These are phyloP conservation scores for Amphicarpaea edgeworthii DNA, from an alignment of 306 rosid species.

Conservation along the genomic window DNA sequence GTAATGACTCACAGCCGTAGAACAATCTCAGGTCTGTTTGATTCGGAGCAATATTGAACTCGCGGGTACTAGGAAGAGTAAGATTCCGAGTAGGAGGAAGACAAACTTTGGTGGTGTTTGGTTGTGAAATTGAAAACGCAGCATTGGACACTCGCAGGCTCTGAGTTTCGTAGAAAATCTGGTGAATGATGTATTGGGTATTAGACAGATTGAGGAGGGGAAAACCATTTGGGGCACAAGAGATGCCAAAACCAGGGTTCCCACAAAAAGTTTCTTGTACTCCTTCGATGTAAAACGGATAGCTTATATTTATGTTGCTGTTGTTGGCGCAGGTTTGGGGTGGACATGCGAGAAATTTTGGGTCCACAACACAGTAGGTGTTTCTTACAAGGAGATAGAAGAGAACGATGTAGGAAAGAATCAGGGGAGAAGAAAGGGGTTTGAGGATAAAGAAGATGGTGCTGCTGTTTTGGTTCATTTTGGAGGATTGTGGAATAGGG, in stretches of 20 bases:
- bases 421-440: background rate
- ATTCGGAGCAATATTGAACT: background rate
- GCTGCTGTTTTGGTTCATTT: constrained; percentile 58
- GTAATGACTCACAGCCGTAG: constrained; percentile 39
- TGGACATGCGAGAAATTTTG: constrained; percentile 46
- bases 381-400: background rate
- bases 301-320: constrained; percentile 44
- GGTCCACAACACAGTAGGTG: constrained; percentile 28
- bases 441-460: background rate
- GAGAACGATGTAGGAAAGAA: constrained; percentile 30
- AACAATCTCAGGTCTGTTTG: constrained; percentile 41
- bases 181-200: constrained; percentile 26
- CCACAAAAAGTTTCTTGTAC: constrained; percentile 56
- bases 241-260: constrained; percentile 59
- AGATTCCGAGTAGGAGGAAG: constrained; percentile 23
- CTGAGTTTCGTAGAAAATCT: constrained; percentile 49
- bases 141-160: constrained; percentile 54
- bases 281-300: constrained; percentile 57
- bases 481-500: background rate
- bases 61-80: background rate
- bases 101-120: constrained; percentile 27
- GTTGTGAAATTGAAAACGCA: constrained; percentile 29
- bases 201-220: constrained; percentile 51
- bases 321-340: constrained; percentile 50
- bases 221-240: constrained; percentile 44